Evolutionary conservation across 345 rosid genomes (phyloP), one percentile per base, ranked within the genome.

Genomic region (Dipteronia sinensis): DNA sequence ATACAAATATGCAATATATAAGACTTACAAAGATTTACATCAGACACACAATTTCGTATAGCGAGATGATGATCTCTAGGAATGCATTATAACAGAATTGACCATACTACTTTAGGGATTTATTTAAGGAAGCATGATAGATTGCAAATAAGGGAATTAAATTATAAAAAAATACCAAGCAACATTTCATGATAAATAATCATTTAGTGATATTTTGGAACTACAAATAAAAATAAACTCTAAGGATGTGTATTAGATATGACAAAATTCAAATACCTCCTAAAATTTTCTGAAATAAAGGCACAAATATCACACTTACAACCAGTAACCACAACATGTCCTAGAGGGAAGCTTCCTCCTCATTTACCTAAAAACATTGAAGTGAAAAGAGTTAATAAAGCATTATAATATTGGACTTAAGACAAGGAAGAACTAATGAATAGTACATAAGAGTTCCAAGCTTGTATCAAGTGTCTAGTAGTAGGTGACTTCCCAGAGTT

Each of bases 221-320:
- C 49, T 46, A 46, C 12, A 46, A 0, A 2, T 2, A 1, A 10
- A 46, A 46, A 46, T 46, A 2, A 46, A 46, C 49, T 46, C 49
- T 10, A 46, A 46, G 12, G 74, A 71, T 0, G 38, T 31, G 38
- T 4, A 31, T 31, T 31, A 31, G 49, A 71, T 27, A 23, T 10
- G 7, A 63, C 0, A 1, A 42, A 82, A 7, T 47, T 74, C 67
- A 79, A 55, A 77, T 79, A 93, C 99, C 99, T 92, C 98, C 99
- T 65, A 98, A 98, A 86, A 95, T 84, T 85, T 91, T 95, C 89
- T 95, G 99, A 90, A 95, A 93, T n/a, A n/a, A n/a, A n/a, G n/a
- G n/a, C n/a, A n/a, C n/a, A n/a, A n/a, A n/a, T n/a, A n/a, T n/a
- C n/a, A 95, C 38, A 29, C 99, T 95, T 40, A 97, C 99, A 75